These are phyloP conservation scores for Crassisporium funariophilum DNA, from an alignment of 768 basidiomycete genomes.

Conservation along the genomic window DNA sequence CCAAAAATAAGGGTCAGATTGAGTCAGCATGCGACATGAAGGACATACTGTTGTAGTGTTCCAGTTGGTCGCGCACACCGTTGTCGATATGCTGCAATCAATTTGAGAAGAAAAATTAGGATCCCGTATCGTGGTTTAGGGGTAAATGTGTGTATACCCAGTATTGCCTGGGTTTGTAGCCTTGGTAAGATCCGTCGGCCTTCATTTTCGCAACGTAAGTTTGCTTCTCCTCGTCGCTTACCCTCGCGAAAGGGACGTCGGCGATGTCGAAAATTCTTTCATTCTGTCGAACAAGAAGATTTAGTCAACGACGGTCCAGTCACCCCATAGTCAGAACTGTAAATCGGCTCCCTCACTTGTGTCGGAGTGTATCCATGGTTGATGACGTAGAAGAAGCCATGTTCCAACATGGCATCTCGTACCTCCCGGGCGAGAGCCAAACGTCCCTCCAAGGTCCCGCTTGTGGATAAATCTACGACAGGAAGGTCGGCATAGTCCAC, in stretches of 20 bases:
- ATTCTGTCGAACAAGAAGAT: slow-evolving; percentile 32
- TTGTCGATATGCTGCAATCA: slow-evolving; percentile 56
- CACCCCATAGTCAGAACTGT: no score
- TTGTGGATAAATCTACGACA: slow-evolving; percentile 51
- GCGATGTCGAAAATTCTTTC: slow-evolving; percentile 52
- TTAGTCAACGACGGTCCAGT: no score
- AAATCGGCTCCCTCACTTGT: no score
- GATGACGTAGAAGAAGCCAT: slow-evolving; percentile 52
- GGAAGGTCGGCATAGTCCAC: slow-evolving; percentile 51
- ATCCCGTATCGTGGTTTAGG: not conserved
- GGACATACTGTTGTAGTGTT: slow-evolving; percentile 60
- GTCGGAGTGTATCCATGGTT: slow-evolving; percentile 52
- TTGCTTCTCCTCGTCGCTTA: slow-evolving; percentile 44
- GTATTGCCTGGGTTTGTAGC: slow-evolving; percentile 55
- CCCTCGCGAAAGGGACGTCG: slow-evolving; percentile 44
- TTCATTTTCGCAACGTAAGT: slow-evolving; percentile 40
- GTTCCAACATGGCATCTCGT: slow-evolving; percentile 44
- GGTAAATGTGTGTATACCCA: slow-evolving; percentile 42
- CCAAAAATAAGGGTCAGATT: not conserved
- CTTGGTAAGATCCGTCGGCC: slow-evolving; percentile 50
- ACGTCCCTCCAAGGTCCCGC: slow-evolving; percentile 38
- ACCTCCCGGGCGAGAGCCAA: slow-evolving; percentile 40
- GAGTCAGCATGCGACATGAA: not conserved
- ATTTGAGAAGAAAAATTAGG: not conserved
- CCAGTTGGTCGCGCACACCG: slow-evolving; percentile 64